Evolutionary conservation across 2,329 filamentous ascomycete genomes (phyloP), one percentile per base, ranked within the genome.

Genomic region (Stemphylium beticola): DNA sequence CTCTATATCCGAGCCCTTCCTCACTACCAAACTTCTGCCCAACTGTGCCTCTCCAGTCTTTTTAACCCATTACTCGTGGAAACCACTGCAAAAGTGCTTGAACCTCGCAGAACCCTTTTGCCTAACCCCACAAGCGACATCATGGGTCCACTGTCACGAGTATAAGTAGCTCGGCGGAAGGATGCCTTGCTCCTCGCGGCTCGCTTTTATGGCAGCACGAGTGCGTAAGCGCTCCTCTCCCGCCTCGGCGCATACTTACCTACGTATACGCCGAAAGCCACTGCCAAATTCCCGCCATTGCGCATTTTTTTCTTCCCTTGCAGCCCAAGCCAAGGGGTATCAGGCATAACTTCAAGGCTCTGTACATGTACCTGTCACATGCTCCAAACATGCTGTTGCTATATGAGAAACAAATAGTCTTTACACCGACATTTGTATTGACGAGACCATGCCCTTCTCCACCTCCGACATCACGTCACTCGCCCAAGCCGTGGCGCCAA

Each of bases 401-500:
- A n/a, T 9, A 4, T 18, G 24, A 12, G 10, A 32, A 9, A 38
- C 7, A 39, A 39, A n/a, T 31, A n/a, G 29, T 6, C 36, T 48
- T 44, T 43, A 44, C 40, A 55, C 46, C 51, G 47, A 54, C 46
- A 38, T 54, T 49, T 49, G 45, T 26, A 34, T 38, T 37, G 37
- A 40, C 20, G 11, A 17, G n/a, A 41, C 41, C 12, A 20, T 31
- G 14, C n/a, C 34, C 26, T 53, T 52, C 32, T 41, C 40, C 52
- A 46, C 20, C 32, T 36, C 18, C 40, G 17, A 31, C 34, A 47
- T 31, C 51, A 54, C 49, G 40, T 42, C 33, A 50, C 24, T 52
- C 39, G 43, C 34, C 70, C 66, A 69, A 68, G 69, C 61, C 69
- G 39, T 68, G 69, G 69, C 72, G 71, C 72, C 71, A 74, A 74